Conservation (phyloP, 768 basidiomycete genomes). For the Thelephora ganbajun region DNA sequence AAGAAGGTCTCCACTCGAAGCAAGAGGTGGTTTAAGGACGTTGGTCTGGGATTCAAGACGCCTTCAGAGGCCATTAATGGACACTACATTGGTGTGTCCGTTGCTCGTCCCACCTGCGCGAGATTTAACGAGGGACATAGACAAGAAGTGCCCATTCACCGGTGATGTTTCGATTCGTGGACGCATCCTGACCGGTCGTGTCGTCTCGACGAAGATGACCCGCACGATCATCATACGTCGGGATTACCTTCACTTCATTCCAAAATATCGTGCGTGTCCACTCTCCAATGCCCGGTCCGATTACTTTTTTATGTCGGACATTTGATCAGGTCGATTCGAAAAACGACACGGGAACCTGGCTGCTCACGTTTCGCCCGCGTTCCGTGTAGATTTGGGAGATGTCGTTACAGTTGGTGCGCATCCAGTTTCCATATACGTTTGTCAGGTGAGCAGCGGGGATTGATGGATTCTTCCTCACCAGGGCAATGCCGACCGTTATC, state of each 20-base stretch:
- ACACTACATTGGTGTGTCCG: constrained; percentile 80
- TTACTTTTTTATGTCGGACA: background rate
- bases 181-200: constrained; percentile 95
- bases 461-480: constrained; percentile 15
- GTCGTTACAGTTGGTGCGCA: constrained; percentile 85
- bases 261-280: constrained; percentile 81
- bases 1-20: constrained; percentile 92
- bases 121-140: constrained; percentile 23
- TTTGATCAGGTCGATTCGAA: constrained; percentile 81
- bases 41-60: constrained; percentile 94
- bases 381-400: constrained; percentile 95
- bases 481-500: constrained; percentile 98
- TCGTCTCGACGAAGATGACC: constrained; percentile 98
- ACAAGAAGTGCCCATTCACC: constrained; percentile 99
- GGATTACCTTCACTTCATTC: constrained; percentile 91
- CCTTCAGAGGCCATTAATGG: constrained; percentile 91
- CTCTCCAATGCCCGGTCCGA: background rate
- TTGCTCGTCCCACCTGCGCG: background rate
- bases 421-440: background rate
- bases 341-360: constrained; percentile 98
- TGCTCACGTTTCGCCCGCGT: constrained; percentile 92
- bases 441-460: background rate
- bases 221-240: constrained; percentile 94
- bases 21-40: constrained; percentile 99
- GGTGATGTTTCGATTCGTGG: constrained; percentile 96